phyloP scores from a whole-genome alignment of 306 rosid genomes.

The Astragalus membranaceus region DNA sequence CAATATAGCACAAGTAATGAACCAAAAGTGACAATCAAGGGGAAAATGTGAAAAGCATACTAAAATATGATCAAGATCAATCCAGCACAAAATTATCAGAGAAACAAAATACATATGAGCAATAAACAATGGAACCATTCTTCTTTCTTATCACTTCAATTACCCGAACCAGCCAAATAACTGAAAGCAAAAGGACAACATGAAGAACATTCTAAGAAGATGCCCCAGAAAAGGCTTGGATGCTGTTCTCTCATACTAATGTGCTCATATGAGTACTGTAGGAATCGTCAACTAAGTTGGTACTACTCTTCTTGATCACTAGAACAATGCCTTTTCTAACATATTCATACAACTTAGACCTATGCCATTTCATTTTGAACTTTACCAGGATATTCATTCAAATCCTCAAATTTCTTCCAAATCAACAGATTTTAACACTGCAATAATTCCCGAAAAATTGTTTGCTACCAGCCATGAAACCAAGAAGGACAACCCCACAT shows the following conservation, averaged over 20 bases:
- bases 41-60: not conserved
- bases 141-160: constrained; percentile 1
- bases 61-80: not conserved
- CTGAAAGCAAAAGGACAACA: not conserved
- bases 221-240: not conserved
- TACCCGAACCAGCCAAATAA: not conserved
- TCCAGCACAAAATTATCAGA: not conserved
- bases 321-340: not conserved
- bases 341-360: not conserved
- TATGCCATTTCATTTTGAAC: not conserved
- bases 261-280: not conserved
- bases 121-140: not conserved
- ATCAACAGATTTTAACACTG: not conserved
- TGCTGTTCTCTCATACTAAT: not conserved
- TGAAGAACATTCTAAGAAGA: not conserved
- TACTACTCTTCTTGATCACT: not conserved
- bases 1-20: not conserved
- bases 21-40: not conserved
- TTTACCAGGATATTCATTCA: not conserved
- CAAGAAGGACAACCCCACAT: not conserved
- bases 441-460: not conserved
- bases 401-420: not conserved
- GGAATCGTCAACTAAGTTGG: not conserved
- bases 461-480: not conserved
- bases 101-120: not conserved